These are phyloP conservation scores for Pisolithus orientalis DNA, from an alignment of 768 basidiomycete species.

Conservation along the genomic window DNA sequence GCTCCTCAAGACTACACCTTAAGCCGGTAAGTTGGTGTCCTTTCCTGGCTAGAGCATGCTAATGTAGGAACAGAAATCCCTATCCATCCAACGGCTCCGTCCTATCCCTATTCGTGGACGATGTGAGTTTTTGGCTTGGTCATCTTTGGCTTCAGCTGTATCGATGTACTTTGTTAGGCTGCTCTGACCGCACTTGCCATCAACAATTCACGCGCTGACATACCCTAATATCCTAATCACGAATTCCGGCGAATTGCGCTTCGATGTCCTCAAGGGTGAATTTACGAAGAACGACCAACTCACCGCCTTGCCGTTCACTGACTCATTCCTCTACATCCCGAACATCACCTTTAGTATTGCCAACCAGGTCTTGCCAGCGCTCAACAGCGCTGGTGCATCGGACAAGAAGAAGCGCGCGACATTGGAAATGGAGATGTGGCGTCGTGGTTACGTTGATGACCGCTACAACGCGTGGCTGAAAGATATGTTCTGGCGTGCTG, in stretches of 20 bases:
- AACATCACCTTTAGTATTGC: constrained; percentile 47
- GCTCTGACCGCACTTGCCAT: constrained; percentile 49
- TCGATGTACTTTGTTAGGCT: constrained; percentile 29
- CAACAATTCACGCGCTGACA: constrained; percentile 56
- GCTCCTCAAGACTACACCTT: constrained; percentile 75
- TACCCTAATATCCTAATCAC: constrained; percentile 60
- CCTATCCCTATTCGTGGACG: constrained; percentile 49
- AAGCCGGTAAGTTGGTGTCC: constrained; percentile 37
- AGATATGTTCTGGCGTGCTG: constrained; percentile 42
- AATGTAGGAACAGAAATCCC: constrained; percentile 37
- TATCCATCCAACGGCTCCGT: constrained; percentile 57
- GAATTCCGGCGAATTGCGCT: constrained; percentile 61
- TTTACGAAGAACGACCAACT: constrained; percentile 82
- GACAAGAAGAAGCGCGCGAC: constrained; percentile 24
- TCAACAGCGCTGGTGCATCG: constrained; percentile 44
- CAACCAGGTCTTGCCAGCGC: constrained; percentile 42
- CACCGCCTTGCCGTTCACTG: constrained; percentile 63
- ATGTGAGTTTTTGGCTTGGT: constrained; percentile 26
- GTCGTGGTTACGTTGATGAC: constrained; percentile 43
- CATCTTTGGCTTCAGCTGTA: not conserved
- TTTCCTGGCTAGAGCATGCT: not conserved
- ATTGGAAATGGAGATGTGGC: constrained; percentile 23
- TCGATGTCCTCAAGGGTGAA: constrained; percentile 57
- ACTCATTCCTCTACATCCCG: constrained; percentile 58
- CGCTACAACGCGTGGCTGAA: constrained; percentile 52